A percentile compares a stretch with the other conserved stretches of the same genome.
Evolutionary conservation across 208 protist genomes (phyloP).

Genomic region (Wallacemonas collosoma): DNA sequence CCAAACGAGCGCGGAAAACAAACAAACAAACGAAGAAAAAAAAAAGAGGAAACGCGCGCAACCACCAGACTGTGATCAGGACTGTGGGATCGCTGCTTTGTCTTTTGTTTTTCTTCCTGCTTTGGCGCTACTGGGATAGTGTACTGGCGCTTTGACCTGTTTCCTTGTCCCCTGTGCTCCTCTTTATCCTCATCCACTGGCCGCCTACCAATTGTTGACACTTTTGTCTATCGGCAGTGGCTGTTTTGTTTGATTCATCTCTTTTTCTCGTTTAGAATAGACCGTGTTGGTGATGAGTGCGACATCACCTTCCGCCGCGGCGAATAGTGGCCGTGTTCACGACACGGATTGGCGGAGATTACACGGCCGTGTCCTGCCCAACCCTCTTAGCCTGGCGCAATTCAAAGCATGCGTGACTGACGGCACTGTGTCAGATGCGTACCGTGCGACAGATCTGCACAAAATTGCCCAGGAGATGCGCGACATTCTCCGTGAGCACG

Average conservation of each 20-base stretch:
- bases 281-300: not conserved
- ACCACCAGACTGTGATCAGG: too few species aligned
- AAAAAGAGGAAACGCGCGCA: too few species aligned
- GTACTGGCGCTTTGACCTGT: too few species aligned
- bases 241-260: not conserved
- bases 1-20: too few species aligned
- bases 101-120: too few species aligned
- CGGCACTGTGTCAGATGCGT: constrained; percentile 54
- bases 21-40: too few species aligned
- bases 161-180: too few species aligned
- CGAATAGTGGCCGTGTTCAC: constrained; percentile 20
- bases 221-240: not conserved
- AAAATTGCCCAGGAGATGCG: constrained; percentile 74
- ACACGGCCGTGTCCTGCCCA: constrained; percentile 60
- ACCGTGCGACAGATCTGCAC: constrained; percentile 63
- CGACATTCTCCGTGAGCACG: constrained; percentile 67
- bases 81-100: too few species aligned
- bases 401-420: constrained; percentile 49
- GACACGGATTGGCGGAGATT: constrained; percentile 60
- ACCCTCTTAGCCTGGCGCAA: constrained; percentile 43
- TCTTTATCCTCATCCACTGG: not conserved
- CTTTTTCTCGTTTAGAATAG: not conserved
- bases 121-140: too few species aligned
- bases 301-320: not conserved
- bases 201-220: not conserved